Base-by-base conservation (phyloP, 2,329 filamentous ascomycete species). In the Colletotrichum acutatum region DNA sequence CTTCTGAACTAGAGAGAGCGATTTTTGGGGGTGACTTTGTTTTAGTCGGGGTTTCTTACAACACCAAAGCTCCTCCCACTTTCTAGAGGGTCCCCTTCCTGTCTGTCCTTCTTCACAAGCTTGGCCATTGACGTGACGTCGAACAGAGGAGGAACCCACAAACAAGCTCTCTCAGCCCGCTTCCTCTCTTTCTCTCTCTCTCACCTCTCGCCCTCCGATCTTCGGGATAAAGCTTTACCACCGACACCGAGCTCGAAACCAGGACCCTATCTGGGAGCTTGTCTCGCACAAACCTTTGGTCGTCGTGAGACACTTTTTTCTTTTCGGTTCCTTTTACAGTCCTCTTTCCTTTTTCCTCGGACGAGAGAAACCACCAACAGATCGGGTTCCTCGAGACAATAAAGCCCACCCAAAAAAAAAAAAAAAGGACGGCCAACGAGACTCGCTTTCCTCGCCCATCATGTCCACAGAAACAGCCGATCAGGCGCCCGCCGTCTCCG, bases 401-500 rank as follows among this genome's bases (percentile, higher is more conserved):
- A 7, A 42, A 8, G n/a, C 4, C 22, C 37, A 7, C 19, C 22
- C 26, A 12, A 32, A 34, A 34, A 34, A 34, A 34, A 32, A 12
- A 32, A 12, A 22, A 9, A 32, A 14, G 8, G 34, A 16, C 32
- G 22, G 26, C 49, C 61, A 5, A 16, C 37, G 14, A 8, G 6
- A 5, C 30, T 32, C 30, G 9, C 5, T 32, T 8, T 32, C 14
- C 16, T 49, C 53, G 19, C n/a, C 63, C 56, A 46, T 19, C 75
- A 76, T 75, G 74, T 52, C 74, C 56, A 66, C 66, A 58, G 66
- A 73, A 73, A 70, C 71, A 42, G 46, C 56, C 49, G 71, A 73
- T 66, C 74, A 74, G 56, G 54, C 72, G 56, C 68, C 75, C 26
- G 68, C 80, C 61, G 78, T 80, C 68, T 76, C 79, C 63, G 81